These are phyloP conservation scores for Camelina hispida DNA, from an alignment of 345 rosid species.

Conservation along the genomic window DNA sequence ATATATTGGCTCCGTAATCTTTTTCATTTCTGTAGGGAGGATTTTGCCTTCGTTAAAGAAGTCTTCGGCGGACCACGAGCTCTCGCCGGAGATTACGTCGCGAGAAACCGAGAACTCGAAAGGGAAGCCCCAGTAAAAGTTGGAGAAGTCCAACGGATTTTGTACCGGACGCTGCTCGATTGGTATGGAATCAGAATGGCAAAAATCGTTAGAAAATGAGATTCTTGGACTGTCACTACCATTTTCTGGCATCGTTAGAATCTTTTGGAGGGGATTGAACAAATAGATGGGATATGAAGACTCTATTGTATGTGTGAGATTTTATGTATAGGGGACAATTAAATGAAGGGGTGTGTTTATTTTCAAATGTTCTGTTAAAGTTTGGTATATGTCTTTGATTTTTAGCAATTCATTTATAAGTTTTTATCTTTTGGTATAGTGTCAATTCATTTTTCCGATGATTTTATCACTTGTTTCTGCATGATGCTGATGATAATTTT, in stretches of 20 bases:
- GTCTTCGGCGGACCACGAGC: constrained; percentile 54
- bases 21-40: constrained; percentile 51
- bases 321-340: constrained; percentile 3
- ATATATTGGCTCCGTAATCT: constrained; percentile 5
- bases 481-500: not conserved
- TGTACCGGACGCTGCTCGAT: no score
- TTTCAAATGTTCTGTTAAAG: constrained; percentile 29
- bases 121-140: no score
- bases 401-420: not conserved
- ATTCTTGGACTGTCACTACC: no score
- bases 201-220: no score
- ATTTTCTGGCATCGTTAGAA: no score
- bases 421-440: no score
- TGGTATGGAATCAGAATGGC: no score
- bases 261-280: not conserved
- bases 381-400: constrained; percentile 10
- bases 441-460: not conserved
- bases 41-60: constrained; percentile 54
- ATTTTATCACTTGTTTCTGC: not conserved
- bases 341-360: constrained; percentile 9
- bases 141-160: no score
- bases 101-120: not conserved
- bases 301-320: no score
- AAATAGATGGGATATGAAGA: no score
- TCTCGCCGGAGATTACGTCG: constrained; percentile 32